A percentile compares a stretch with the other conserved stretches of the same genome.
Evolutionary conservation across 805 yeast species (phyloP).

Genomic region (Suhomyces faveliae): DNA sequence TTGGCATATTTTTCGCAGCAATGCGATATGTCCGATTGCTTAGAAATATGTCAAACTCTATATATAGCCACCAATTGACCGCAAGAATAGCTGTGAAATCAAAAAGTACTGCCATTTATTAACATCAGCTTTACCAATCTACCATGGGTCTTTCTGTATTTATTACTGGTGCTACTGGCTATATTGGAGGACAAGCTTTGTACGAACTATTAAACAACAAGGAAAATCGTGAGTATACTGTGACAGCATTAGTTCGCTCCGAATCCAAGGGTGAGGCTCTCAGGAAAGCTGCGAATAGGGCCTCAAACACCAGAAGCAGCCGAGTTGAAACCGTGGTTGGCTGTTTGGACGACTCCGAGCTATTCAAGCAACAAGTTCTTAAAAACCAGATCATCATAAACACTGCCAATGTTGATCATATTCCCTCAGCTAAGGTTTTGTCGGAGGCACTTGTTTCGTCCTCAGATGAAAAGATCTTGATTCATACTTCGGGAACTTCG

Average conservation of each 20-base stretch:
- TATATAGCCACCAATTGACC: not conserved
- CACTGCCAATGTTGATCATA: constrained; percentile 30
- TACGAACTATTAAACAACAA: constrained; percentile 18
- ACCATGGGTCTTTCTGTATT: constrained; percentile 14
- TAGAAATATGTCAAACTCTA: not conserved
- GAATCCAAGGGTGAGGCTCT: constrained; percentile 18
- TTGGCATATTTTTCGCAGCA: not conserved
- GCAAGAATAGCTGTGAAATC: no score
- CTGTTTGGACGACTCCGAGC: constrained; percentile 15
- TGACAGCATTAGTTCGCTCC: constrained; percentile 24
- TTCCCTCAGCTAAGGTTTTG: constrained; percentile 20
- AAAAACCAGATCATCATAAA: constrained; percentile 29
- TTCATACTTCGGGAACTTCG: constrained; percentile 39
- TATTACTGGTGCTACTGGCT: constrained; percentile 36
- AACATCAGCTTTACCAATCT: no score
- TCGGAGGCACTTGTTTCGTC: constrained; percentile 16
- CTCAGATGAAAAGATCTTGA: constrained; percentile 18
- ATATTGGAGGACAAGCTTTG: constrained; percentile 29
- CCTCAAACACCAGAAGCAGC: constrained; percentile 2
- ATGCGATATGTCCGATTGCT: constrained; percentile 1
- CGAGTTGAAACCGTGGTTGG: constrained; percentile 24
- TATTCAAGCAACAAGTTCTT: constrained; percentile 17
- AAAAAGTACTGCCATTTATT: no score
- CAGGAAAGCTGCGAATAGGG: constrained; percentile 9
- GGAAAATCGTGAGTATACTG: constrained; percentile 11